Evolutionary conservation across 805 yeast genomes (phyloP).

Genomic region (Vanderwaltozyma yarrowii): DNA sequence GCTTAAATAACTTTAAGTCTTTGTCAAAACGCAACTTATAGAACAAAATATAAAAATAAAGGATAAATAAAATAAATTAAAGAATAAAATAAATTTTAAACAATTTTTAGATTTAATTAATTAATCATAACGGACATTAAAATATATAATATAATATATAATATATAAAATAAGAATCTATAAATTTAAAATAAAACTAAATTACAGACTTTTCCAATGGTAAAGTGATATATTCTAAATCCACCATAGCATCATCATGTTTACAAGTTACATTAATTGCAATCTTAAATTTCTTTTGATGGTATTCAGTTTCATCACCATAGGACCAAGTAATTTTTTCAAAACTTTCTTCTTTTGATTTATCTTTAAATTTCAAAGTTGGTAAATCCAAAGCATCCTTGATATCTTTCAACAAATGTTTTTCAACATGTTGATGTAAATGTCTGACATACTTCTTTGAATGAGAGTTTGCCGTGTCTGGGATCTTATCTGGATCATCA

Average conservation of each 20-base stretch:
- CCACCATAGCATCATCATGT: constrained; percentile 56
- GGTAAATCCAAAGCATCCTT: constrained; percentile 45
- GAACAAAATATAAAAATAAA: too few species aligned
- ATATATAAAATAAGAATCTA: not conserved
- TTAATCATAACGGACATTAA: not conserved
- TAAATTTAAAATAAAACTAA: not conserved
- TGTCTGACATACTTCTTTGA: constrained; percentile 64
- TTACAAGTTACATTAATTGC: constrained; percentile 55
- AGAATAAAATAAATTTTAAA: too few species aligned
- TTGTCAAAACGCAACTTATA: too few species aligned
- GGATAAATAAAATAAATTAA: too few species aligned
- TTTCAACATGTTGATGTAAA: constrained; percentile 65
- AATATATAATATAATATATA: not conserved
- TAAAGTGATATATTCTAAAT: constrained; percentile 52
- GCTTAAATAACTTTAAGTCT: too few species aligned
- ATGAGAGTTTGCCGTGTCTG: constrained; percentile 63
- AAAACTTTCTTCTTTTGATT: constrained; percentile 38
- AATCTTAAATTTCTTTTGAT: constrained; percentile 53
- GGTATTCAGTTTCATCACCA: constrained; percentile 48
- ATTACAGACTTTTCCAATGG: constrained; percentile 23
- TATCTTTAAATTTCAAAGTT: constrained; percentile 41
- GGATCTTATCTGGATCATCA: constrained; percentile 60
- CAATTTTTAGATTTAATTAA: too few species aligned
- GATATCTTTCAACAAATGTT: constrained; percentile 61
- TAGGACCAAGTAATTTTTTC: constrained; percentile 55